These are phyloP conservation scores for Penicillium silybi DNA, from an alignment of 495 filamentous ascomycete genomes.

Conservation along the genomic window DNA sequence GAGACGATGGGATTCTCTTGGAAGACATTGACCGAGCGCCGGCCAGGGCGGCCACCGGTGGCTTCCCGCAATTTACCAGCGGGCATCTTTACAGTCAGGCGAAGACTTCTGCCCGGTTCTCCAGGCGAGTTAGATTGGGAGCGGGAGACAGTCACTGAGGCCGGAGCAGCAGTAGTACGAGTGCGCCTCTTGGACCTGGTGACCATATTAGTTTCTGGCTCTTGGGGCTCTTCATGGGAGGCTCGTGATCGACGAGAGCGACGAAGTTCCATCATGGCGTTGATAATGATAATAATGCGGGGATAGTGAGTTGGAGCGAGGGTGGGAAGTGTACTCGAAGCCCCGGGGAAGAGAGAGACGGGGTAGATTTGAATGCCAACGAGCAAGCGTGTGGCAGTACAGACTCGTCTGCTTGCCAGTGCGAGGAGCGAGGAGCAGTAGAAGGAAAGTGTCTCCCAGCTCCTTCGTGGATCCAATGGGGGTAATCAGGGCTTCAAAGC, in stretches of 20 bases:
- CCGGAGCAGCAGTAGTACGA: conserved; percentile 29
- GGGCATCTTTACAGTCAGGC: conserved; percentile 80
- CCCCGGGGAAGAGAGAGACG: neutral
- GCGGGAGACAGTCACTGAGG: conserved; percentile 51
- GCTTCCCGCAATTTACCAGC: conserved; percentile 78
- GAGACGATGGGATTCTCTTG: conserved; percentile 55
- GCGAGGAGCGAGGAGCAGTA: conserved; percentile 1
- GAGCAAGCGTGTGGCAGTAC: conserved; percentile 20
- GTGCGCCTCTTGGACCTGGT: conserved; percentile 35
- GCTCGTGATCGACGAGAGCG: conserved; percentile 48
- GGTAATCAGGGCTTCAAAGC: conserved; percentile 8
- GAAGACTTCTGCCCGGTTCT: conserved; percentile 60
- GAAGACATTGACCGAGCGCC: conserved; percentile 46
- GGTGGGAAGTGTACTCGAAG: neutral
- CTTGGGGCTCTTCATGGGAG: conserved; percentile 35
- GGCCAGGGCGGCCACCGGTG: conserved; percentile 41
- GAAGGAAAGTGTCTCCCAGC: neutral
- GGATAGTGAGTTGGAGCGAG: neutral
- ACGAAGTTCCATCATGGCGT: conserved; percentile 42
- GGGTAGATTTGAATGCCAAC: neutral
- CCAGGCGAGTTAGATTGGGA: conserved; percentile 52
- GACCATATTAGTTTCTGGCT: conserved; percentile 35
- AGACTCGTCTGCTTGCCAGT: neutral
- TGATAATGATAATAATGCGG: conserved; percentile 1
- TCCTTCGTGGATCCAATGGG: conserved; percentile 13